A percentile compares a stretch with the other conserved stretches of the same genome.
phyloP scores from a whole-genome alignment of 495 filamentous ascomycete species.

The Jackrogersella multiformis region DNA sequence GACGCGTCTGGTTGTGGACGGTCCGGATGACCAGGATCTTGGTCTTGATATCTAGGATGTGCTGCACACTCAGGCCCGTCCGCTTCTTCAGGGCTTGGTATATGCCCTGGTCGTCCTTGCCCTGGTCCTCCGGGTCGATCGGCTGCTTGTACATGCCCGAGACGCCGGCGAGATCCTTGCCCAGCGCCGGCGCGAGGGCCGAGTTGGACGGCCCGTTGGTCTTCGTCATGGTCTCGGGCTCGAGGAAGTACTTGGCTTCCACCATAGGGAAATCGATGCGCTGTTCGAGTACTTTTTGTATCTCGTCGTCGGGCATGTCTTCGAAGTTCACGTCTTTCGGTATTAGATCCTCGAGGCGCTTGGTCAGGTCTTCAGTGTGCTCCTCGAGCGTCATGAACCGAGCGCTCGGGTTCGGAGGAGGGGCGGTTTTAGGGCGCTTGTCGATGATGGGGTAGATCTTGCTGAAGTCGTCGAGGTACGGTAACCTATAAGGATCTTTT shows the following conservation, averaged over 20 bases:
- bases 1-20: constrained; percentile 92
- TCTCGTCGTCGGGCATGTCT: constrained; percentile 40
- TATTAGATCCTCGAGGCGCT: constrained; percentile 64
- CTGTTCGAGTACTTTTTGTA: constrained; percentile 30
- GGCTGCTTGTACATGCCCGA: constrained; percentile 59
- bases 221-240: constrained; percentile 52
- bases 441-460: constrained; percentile 79
- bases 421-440: constrained; percentile 49
- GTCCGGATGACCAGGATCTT: constrained; percentile 75
- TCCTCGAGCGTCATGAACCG: constrained; percentile 69
- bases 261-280: constrained; percentile 34
- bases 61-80: constrained; percentile 69
- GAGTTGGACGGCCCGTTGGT: constrained; percentile 48
- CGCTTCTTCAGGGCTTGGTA: constrained; percentile 67
- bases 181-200: constrained; percentile 54
- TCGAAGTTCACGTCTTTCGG: constrained; percentile 54
- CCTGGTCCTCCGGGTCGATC: constrained; percentile 54
- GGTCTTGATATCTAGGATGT: constrained; percentile 64
- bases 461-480: constrained; percentile 89
- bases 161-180: constrained; percentile 56
- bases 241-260: constrained; percentile 53
- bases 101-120: constrained; percentile 52
- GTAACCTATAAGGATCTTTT: constrained; percentile 72
- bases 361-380: constrained; percentile 61
- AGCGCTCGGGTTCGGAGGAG: constrained; percentile 63